A percentile compares a stretch with the other conserved stretches of the same genome.
Evolutionary conservation across 441 rosid species (phyloP).

Genomic region (Pelargonium exstipulatum): DNA sequence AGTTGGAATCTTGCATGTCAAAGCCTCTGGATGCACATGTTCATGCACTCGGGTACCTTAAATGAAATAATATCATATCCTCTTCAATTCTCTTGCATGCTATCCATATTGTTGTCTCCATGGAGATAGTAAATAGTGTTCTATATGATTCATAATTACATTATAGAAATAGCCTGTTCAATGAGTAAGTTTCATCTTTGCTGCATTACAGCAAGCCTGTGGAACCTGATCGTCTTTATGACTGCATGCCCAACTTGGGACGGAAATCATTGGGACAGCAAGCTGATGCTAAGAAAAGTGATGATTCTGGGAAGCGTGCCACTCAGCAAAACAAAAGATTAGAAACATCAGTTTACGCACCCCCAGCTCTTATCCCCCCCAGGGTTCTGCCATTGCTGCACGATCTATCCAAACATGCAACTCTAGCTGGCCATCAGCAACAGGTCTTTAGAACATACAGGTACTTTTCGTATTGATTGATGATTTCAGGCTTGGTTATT

Average conservation of each 20-base stretch:
- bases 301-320: not conserved
- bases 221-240: slow-evolving; percentile 1
- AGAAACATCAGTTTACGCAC: not conserved
- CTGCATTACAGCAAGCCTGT: not conserved
- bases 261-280: not conserved
- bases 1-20: too few species aligned
- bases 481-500: too few species aligned
- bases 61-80: too few species aligned
- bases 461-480: not conserved
- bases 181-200: too few species aligned
- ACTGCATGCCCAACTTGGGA: not conserved
- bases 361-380: not conserved
- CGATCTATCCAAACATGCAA: not conserved
- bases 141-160: too few species aligned
- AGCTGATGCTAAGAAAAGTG: too few species aligned
- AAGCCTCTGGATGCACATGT: too few species aligned
- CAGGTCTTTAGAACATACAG: not conserved
- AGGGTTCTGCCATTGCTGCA: not conserved
- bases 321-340: not conserved
- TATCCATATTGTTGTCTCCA: too few species aligned
- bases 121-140: too few species aligned
- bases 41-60: too few species aligned
- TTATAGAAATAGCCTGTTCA: too few species aligned
- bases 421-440: not conserved
- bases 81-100: too few species aligned